Conservation (phyloP, 164 flowering plant genomes). For the Aristolochia fimbriata region DNA sequence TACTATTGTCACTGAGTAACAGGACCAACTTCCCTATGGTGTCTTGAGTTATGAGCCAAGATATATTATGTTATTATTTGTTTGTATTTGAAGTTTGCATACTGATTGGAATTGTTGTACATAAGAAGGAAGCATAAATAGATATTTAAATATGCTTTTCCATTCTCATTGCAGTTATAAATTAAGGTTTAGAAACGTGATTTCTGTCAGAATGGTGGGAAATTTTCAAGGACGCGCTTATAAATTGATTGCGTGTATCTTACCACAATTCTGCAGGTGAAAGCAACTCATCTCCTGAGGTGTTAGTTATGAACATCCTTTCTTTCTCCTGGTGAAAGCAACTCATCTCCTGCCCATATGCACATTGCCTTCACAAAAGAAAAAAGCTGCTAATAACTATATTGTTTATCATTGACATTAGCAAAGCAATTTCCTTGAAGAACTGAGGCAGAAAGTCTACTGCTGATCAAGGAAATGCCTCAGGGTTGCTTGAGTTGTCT, state of each 20-base stretch:
- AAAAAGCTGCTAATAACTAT: too few species aligned
- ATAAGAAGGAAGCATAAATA: not conserved
- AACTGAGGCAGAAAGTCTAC: too few species aligned
- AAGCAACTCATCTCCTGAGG: not conserved
- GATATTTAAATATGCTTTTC: not conserved
- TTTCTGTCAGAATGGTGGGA: too few species aligned
- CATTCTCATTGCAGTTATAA: not conserved
- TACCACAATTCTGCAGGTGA: not conserved
- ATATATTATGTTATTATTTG: not conserved
- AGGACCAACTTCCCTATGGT: not conserved
- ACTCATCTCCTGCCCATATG: not conserved
- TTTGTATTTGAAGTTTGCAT: not conserved
- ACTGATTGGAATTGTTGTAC: not conserved
- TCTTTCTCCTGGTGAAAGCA: not conserved
- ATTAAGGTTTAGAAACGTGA: too few species aligned
- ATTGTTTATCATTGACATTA: too few species aligned
- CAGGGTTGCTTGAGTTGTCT: too few species aligned
- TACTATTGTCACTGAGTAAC: conserved; percentile 37
- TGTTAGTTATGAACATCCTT: not conserved
- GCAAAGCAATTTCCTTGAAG: too few species aligned
- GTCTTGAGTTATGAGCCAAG: not conserved
- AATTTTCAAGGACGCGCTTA: too few species aligned
- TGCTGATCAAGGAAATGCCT: too few species aligned
- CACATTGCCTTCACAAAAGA: too few species aligned
- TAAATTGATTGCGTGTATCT: too few species aligned